Evolutionary conservation across 1,284 basidiomycete species (phyloP), one percentile per base, ranked within the genome.

Genomic region (Sporisorium iseilematis-ciliati): DNA sequence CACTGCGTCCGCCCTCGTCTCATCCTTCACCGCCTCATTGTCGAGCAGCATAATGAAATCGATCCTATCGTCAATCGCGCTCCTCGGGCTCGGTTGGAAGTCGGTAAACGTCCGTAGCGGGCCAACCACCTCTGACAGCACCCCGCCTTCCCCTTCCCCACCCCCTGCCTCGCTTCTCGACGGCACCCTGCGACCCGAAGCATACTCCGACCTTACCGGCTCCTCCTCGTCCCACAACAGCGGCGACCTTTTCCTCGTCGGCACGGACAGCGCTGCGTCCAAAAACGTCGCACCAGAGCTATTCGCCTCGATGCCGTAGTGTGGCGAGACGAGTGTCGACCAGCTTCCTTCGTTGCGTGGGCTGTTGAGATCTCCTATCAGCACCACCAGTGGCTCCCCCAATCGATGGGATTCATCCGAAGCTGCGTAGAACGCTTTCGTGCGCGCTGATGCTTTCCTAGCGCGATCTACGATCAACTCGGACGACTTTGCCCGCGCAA

Each of bases 281-380:
- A 78, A 50, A 52, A 78, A 78, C 4, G 61, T 60, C 11, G 58
- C 20, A 11, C 60, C 67, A 18, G 53, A 50, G 8, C 59, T 60
- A 23, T 73, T 70, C 7, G 58, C 55, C 3, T 57, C 26, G 0
- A 75, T 10, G 1, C 46, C 59, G 45, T 79, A 79, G 14, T 75
- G 68, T 4, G 74, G 70, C 3, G 70, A 66, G 38, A 78, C 76
- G 31, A 80, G 70, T 1, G 62, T 71, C 7, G 65, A 61, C 77
- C 79, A 79, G 29, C 48, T 53, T 2, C 57, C 59, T 49, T 80
- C 74, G 35, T 72, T 74, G 14, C 77, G 66, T 8, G 79, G 77
- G 23, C 66, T 71, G 59, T 80, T 80, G 41, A 80, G 66, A 45
- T 79, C 77, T 20, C 79, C 77, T 12, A 77, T 72, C 2, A 80